Evolutionary conservation across 352 stramenopile species (phyloP).

Genomic region (Blastocystis sp.): DNA sequence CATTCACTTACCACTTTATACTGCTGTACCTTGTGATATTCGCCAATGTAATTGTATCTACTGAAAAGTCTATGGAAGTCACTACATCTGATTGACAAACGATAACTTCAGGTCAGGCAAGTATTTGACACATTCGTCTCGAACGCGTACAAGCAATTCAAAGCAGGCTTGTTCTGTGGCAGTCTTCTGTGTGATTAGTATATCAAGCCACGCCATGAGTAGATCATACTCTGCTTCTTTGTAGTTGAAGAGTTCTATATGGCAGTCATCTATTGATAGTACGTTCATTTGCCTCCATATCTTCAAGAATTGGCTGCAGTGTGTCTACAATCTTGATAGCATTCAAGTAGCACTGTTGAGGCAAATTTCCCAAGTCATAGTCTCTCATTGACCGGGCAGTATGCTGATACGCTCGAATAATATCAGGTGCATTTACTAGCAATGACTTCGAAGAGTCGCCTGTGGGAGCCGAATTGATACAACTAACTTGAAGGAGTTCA

Average conservation of each 20-base stretch:
- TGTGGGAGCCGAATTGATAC: background rate
- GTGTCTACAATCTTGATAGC: background rate
- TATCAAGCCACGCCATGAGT: slow-evolving; percentile 17
- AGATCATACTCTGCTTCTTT: slow-evolving; percentile 49
- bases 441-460: background rate
- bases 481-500: background rate
- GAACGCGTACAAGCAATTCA: background rate
- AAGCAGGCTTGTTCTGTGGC: background rate
- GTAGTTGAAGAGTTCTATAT: slow-evolving; percentile 11
- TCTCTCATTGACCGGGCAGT: background rate
- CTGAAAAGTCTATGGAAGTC: background rate
- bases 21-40: background rate
- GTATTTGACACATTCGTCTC: slow-evolving; percentile 28
- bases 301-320: background rate
- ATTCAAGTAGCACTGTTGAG: slow-evolving; percentile 5
- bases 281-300: background rate
- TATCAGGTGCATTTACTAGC: background rate
- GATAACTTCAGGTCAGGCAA: slow-evolving; percentile 9
- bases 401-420: slow-evolving; percentile 11
- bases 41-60: slow-evolving; percentile 26
- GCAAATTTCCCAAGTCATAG: background rate
- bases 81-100: background rate
- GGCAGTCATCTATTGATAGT: background rate
- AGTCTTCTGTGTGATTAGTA: background rate
- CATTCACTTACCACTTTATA: background rate